Evolutionary conservation across 768 basidiomycete genomes (phyloP), one percentile per base, ranked within the genome.

Genomic region (Omphalotus guepiniiformis): DNA sequence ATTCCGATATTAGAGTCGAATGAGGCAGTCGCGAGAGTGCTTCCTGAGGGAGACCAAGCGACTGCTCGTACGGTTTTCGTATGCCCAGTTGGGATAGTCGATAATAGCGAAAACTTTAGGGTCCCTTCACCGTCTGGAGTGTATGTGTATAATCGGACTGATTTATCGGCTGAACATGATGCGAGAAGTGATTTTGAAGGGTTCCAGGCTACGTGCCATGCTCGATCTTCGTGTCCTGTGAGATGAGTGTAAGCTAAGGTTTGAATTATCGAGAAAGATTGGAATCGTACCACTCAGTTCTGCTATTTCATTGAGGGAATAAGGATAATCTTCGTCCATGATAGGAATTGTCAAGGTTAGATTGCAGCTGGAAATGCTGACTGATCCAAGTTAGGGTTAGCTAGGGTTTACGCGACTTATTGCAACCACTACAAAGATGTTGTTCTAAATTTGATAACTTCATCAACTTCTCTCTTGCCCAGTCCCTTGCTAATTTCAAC

Each of bases 91-190:
- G 78, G 72, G 51, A 97, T 88, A 4, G 83, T 79, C 1, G 80
- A 72, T 26, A 82, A 58, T 42, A 79, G 71, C 6, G 71, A 64
- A 63, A 90, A 86, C 23, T 58, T 66, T 58, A 42, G 25, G 45
- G 3, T 29, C 15, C 46, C 46, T 23, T 65, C 57, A 25, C 58
- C 45, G 22, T 60, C 55, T 27, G 53, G 51, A 4, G 59, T 52
- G 69, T 94, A 97, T 21, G 71, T 71, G 62, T 91, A 97, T 39
- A 98, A 66, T 34, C 93, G 78, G 47, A 98, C 85, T 2, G 90
- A 81, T 66, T 92, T 96, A 68, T 99, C 96, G 5, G 88, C 82
- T 4, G 95, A 97, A 62, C 94, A 99, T 4, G 93, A 93, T 0
- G 95, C 93, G 12, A 99, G 70, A 16, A 94, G 59, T 0, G 88